phyloP scores from a whole-genome alignment of 2,329 filamentous ascomycete genomes.

The Fusarium subtropicale region DNA sequence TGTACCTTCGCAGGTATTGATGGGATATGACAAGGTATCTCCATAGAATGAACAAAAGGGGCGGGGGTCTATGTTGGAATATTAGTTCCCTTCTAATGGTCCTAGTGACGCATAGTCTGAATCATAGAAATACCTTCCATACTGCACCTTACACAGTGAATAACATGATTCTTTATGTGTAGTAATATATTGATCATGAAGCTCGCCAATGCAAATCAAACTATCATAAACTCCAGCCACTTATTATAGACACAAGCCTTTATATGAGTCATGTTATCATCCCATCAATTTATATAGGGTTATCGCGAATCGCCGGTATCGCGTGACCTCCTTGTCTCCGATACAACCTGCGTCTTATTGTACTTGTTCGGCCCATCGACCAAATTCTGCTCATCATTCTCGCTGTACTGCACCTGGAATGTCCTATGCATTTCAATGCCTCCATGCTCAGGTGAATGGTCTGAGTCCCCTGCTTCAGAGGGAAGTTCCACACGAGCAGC shows the following conservation, averaged over 20 bases:
- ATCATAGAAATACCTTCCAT: too few relatives aligned
- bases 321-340: conserved; percentile 16
- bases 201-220: not conserved
- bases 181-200: not conserved
- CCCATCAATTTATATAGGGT: conserved; percentile 6
- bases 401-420: conserved; percentile 43
- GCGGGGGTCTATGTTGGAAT: not conserved
- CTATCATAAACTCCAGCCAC: not conserved
- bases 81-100: not conserved
- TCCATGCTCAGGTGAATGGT: conserved; percentile 35
- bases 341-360: conserved; percentile 25
- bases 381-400: conserved; percentile 41
- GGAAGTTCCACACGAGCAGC: conserved; percentile 39
- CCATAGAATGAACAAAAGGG: not conserved
- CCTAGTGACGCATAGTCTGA: not conserved
- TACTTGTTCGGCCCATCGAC: conserved; percentile 17
- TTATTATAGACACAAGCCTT: not conserved
- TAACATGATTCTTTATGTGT: not conserved
- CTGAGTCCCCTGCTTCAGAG: conserved; percentile 32
- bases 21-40: not conserved
- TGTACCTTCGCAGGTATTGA: not conserved
- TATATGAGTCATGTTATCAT: not conserved
- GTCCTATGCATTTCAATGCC: conserved; percentile 44
- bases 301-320: conserved; percentile 23
- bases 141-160: too few relatives aligned